Evolutionary conservation across 164 flowering plant species (phyloP).

Genomic region (Stephania japonica): DNA sequence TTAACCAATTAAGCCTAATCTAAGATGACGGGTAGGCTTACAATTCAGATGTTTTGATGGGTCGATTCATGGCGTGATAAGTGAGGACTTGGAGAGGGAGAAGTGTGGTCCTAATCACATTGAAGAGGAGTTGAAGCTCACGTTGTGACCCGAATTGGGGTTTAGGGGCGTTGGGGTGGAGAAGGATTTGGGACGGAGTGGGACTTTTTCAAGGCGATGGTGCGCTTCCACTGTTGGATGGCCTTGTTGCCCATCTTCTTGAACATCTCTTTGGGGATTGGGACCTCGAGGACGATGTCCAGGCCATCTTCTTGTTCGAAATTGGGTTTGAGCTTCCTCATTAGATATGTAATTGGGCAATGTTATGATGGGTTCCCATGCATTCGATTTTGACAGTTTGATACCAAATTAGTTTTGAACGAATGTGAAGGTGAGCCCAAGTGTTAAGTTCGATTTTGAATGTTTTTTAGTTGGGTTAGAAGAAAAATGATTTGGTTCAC

Average conservation of each 20-base stretch:
- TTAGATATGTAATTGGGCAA: no score
- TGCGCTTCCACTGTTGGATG: conserved; percentile 49
- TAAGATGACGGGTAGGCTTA: no score
- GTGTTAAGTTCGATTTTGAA: no score
- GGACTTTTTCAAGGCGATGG: conserved; percentile 46
- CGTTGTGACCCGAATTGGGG: conserved; percentile 23
- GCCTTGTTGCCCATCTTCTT: conserved; percentile 48
- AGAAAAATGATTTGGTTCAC: no score
- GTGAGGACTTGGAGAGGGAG: conserved; percentile 47
- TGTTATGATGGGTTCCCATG: no score
- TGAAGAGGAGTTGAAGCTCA: conserved; percentile 50
- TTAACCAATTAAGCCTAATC: no score
- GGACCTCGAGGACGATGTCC: conserved; percentile 59
- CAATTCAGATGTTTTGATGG: conserved; percentile 29
- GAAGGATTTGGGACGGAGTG: conserved; percentile 29
- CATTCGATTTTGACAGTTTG: no score
- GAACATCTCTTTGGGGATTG: conserved; percentile 50
- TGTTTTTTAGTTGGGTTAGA: no score
- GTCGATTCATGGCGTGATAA: conserved; percentile 29
- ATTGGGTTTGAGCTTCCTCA: conserved; percentile 74
- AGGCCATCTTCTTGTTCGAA: conserved; percentile 61
- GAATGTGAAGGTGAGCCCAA: no score
- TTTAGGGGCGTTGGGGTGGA: no score
- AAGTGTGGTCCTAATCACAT: conserved; percentile 63
- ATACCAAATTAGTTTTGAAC: no score